These are phyloP conservation scores for Termitomyces sp. DNA, from an alignment of 768 basidiomycete genomes.

Conservation along the genomic window DNA sequence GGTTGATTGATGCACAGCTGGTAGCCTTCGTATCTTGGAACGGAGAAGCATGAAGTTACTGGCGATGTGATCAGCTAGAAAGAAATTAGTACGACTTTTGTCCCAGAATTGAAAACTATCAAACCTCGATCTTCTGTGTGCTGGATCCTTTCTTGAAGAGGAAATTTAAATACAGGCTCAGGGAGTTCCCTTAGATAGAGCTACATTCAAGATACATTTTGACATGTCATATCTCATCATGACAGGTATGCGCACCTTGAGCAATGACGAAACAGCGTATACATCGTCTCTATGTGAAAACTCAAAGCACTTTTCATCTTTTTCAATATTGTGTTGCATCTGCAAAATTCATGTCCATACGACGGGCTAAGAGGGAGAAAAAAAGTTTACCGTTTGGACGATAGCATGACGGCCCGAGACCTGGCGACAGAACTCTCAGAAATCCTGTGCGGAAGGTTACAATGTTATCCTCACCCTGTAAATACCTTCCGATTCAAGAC, in stretches of 20 bases:
- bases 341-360: slow-evolving; percentile 20
- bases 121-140: slow-evolving; percentile 73
- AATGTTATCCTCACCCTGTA: slow-evolving; percentile 50
- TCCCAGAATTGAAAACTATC: slow-evolving; percentile 3
- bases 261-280: slow-evolving; percentile 74
- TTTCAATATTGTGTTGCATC: slow-evolving; percentile 85
- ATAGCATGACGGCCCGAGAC: slow-evolving; percentile 81
- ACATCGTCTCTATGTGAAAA: slow-evolving; percentile 74
- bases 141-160: slow-evolving; percentile 75
- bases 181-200: slow-evolving; percentile 82
- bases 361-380: not conserved
- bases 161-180: slow-evolving; percentile 82
- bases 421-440: slow-evolving; percentile 27
- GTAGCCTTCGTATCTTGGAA: slow-evolving; percentile 81
- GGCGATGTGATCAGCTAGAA: slow-evolving; percentile 61
- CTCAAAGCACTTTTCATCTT: slow-evolving; percentile 68
- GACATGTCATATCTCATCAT: not conserved
- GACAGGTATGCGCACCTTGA: slow-evolving; percentile 54
- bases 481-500: slow-evolving; percentile 74
- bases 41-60: slow-evolving; percentile 74
- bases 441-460: not conserved
- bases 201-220: slow-evolving; percentile 25
- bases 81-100: not conserved
- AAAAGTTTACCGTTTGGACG: slow-evolving; percentile 63
- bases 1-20: slow-evolving; percentile 79